phyloP scores from a whole-genome alignment of 495 filamentous ascomycete species.

The Glonium stellatum region DNA sequence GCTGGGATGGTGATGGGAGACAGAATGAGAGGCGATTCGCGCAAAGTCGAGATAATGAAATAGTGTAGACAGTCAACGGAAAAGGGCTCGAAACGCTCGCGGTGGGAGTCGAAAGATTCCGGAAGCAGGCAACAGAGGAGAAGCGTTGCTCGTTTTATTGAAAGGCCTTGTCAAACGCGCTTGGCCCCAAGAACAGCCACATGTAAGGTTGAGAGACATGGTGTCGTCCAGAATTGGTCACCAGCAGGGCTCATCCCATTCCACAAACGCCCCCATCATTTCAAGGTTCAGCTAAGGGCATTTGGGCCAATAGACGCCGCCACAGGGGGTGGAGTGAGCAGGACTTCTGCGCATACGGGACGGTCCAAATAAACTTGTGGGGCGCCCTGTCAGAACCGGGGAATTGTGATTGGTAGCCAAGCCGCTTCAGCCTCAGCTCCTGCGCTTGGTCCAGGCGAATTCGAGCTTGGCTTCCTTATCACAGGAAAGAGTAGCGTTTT shows the following conservation, averaged over 20 bases:
- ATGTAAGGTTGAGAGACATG: slow-evolving; percentile 1
- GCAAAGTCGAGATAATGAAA: background rate
- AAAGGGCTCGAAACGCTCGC: background rate
- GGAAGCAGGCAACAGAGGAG: background rate
- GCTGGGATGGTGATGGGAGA: background rate
- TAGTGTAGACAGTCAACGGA: background rate
- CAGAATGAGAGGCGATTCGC: background rate
- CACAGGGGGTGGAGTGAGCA: background rate
- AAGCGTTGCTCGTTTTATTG: background rate
- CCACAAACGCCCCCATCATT: slow-evolving; percentile 1
- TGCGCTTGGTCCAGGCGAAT: background rate
- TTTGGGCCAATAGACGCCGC: background rate
- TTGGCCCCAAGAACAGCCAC: background rate
- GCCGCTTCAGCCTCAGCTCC: background rate
- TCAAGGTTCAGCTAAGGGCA: background rate
- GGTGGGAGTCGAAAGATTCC: background rate
- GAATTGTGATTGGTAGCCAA: background rate
- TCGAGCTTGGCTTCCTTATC: background rate
- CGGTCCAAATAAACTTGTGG: background rate
- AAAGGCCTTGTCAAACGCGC: background rate
- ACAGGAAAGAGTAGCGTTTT: background rate
- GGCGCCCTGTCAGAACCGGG: background rate
- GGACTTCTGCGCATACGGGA: background rate
- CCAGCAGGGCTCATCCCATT: background rate
- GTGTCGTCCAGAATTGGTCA: background rate